phyloP scores from a whole-genome alignment of 2,329 filamentous ascomycete species.

The Aotearoamyces nothofagi region DNA sequence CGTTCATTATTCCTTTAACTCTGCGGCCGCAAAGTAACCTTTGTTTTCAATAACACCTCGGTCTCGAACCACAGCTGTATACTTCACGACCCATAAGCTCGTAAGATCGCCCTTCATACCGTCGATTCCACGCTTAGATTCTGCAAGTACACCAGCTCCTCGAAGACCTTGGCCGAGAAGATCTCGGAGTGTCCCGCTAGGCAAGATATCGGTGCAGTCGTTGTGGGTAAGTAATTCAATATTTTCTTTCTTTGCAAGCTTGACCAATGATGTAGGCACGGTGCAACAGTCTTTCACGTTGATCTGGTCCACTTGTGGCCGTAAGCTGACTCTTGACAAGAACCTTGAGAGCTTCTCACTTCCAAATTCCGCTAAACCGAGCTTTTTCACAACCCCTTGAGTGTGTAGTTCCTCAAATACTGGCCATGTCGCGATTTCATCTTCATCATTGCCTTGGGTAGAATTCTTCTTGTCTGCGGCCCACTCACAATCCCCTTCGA shows the following conservation, averaged over 20 bases:
- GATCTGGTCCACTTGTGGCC: slow-evolving; percentile 84
- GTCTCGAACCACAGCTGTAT: slow-evolving; percentile 88
- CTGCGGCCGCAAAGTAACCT: slow-evolving; percentile 85
- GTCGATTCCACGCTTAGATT: slow-evolving; percentile 24
- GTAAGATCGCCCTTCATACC: slow-evolving; percentile 64
- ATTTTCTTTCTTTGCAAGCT: slow-evolving; percentile 66
- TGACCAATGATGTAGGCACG: slow-evolving; percentile 73
- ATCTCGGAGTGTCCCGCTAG: slow-evolving; percentile 70
- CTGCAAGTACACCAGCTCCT: slow-evolving; percentile 62
- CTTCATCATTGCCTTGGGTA: slow-evolving; percentile 47
- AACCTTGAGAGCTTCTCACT: slow-evolving; percentile 69
- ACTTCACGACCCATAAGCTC: slow-evolving; percentile 93
- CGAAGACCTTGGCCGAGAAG: slow-evolving; percentile 58
- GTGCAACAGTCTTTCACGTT: slow-evolving; percentile 93
- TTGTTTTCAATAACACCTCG: slow-evolving; percentile 96
- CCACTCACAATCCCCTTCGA: slow-evolving; percentile 84
- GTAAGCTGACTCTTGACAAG: slow-evolving; percentile 51
- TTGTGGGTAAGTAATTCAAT: slow-evolving; percentile 89
- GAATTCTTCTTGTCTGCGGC: slow-evolving; percentile 49
- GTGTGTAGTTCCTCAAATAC: slow-evolving; percentile 59
- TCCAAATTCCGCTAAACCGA: slow-evolving; percentile 87
- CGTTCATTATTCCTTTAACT: slow-evolving; percentile 33
- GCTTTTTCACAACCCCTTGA: slow-evolving; percentile 53
- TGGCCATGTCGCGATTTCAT: slow-evolving; percentile 53
- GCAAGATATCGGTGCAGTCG: slow-evolving; percentile 84